Evolutionary conservation across 2,329 filamentous ascomycete genomes (phyloP), one percentile per base, ranked within the genome.

Genomic region (Mycosphaerella sp.): DNA sequence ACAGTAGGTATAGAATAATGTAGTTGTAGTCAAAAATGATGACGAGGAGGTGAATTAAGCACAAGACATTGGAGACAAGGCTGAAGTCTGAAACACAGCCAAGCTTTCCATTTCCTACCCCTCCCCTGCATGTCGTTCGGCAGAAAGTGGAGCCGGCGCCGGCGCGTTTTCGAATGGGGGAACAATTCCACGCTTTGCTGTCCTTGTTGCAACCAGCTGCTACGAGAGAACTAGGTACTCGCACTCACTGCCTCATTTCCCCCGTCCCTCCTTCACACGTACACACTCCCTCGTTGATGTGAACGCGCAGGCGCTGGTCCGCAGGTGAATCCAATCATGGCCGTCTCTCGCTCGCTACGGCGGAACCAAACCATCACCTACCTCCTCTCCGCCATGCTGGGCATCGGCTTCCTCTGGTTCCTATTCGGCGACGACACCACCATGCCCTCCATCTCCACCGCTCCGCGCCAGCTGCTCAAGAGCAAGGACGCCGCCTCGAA

Each of bases 331-430:
- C 34, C 10, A 38, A 74, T 51, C 54, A 81, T 83, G 80, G 79
- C 78, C 64, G 73, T 78, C 63, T 69, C 78, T 68, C 87, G 88
- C 74, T 77, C 78, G 59, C 80, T 92, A 69, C 88, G 88, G 75
- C 86, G 87, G 75, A 82, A 85, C 69, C 93, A 83, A 73, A 85
- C 88, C 59, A 78, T 87, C 67, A 92, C 86, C 51, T 75, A 92
- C 60, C 70, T 85, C 62, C 78, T 95, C 62, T 87, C 87, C 65
- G 78, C 76, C 62, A 73, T 88, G 54, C 79, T 93, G 55, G 84
- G 84, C 70, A 79, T 93, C 67, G 75, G 75, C 64, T 78, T 78
- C 69, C 63, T 73, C 55, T 70, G 69, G 64, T 74, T 77, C 69
- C 70, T 78, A 60, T 76, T 78, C 68, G 66, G 60, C 60, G 66